Conservation (phyloP, 2,329 filamentous ascomycete species). For the Fusarium beomiforme region DNA sequence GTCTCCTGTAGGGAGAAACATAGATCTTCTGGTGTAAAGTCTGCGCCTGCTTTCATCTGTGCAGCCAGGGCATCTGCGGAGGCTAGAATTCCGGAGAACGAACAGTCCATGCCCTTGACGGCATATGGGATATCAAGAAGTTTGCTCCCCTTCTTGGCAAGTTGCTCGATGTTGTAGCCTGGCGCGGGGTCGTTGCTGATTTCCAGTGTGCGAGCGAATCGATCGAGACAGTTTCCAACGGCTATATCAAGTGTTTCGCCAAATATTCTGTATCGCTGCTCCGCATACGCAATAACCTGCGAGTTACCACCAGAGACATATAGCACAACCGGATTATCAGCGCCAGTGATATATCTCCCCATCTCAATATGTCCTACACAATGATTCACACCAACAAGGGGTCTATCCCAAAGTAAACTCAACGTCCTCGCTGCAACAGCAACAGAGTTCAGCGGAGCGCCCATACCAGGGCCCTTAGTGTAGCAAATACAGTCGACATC, state of each 20-base stretch:
- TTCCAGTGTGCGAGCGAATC: constrained; percentile 88
- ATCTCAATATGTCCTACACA: constrained; percentile 99
- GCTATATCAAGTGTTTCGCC: constrained; percentile 98
- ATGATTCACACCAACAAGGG: constrained; percentile 96
- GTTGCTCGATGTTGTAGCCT: constrained; percentile 97
- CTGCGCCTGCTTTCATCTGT: constrained; percentile 64
- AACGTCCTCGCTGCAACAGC: constrained; percentile 87
- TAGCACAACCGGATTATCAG: constrained; percentile 89
- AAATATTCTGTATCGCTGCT: constrained; percentile 95
- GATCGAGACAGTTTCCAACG: constrained; percentile 95
- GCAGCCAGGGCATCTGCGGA: constrained; percentile 82
- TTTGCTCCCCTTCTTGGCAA: constrained; percentile 77
- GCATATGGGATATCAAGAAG: constrained; percentile 92
- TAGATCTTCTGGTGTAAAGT: constrained; percentile 82
- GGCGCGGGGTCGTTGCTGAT: constrained; percentile 97
- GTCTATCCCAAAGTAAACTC: constrained; percentile 83
- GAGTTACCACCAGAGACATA: constrained; percentile 98
- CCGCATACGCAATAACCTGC: constrained; percentile 96
- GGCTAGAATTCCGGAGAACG: constrained; percentile 91
- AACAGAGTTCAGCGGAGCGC: constrained; percentile 86
- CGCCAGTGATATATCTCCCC: constrained; percentile 92
- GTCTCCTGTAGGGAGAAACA: constrained; percentile 98
- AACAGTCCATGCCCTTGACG: constrained; percentile 99
- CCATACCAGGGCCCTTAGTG: constrained; percentile 96
- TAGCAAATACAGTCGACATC: constrained; percentile 95